Evolutionary conservation across 2,329 filamentous ascomycete species (phyloP).

Genomic region (Pseudopithomyces chartarum): DNA sequence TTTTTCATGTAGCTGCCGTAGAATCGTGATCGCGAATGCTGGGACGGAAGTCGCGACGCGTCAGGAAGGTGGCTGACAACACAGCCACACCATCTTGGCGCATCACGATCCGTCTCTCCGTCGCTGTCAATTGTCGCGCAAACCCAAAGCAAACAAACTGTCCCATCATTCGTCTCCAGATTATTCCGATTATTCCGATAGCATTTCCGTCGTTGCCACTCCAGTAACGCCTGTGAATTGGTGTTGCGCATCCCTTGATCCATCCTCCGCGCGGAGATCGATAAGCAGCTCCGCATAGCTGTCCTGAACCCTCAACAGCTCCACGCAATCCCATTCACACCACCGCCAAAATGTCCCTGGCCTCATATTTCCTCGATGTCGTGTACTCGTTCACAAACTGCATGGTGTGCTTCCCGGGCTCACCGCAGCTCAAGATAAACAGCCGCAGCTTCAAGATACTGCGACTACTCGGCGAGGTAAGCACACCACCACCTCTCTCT

Average conservation of each 20-base stretch:
- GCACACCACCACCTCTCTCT: constrained; percentile 20
- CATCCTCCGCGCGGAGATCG: constrained; percentile 5
- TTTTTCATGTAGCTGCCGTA: too few species aligned
- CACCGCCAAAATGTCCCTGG: constrained; percentile 36
- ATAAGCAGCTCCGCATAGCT: constrained; percentile 15
- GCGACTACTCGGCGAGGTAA: constrained; percentile 87
- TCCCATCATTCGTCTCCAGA: neutral
- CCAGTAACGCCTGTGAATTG: neutral
- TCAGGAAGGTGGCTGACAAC: too few species aligned
- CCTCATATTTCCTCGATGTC: constrained; percentile 77
- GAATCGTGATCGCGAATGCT: too few species aligned
- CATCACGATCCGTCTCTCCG: too few species aligned
- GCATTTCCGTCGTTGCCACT: neutral
- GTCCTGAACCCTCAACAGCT: neutral
- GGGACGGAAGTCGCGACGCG: neutral
- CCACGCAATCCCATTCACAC: neutral
- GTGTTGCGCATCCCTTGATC: constrained; percentile 1
- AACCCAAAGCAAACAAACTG: too few species aligned
- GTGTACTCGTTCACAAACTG: constrained; percentile 93
- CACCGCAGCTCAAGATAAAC: constrained; percentile 94
- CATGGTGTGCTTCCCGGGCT: constrained; percentile 94
- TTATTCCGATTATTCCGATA: neutral
- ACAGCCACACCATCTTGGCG: too few species aligned
- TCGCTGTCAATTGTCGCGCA: too few species aligned
- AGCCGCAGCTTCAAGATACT: constrained; percentile 93